A percentile compares a stretch with the other conserved stretches of the same genome.
phyloP scores from a whole-genome alignment of 2,329 filamentous ascomycete genomes.

The Fusarium albosuccineum region DNA sequence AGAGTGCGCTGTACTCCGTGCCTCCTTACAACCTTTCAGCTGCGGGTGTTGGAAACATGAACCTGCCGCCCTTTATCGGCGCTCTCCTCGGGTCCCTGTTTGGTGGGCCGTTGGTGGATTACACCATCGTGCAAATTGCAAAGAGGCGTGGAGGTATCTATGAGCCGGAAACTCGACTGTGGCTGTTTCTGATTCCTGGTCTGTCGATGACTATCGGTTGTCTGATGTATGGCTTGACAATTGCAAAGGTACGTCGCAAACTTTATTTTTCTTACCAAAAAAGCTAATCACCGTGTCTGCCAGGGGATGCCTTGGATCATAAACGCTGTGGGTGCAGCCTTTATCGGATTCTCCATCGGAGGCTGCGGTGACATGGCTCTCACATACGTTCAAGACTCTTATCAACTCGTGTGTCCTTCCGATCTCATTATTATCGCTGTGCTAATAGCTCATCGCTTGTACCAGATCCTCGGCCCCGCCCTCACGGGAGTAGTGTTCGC shows the following conservation, averaged over 20 bases:
- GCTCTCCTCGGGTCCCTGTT: slow-evolving; percentile 21
- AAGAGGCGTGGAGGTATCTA: slow-evolving; percentile 32
- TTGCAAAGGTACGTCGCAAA: slow-evolving; percentile 15
- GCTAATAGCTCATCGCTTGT: too few relatives aligned
- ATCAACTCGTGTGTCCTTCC: slow-evolving; percentile 20
- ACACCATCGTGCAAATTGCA: slow-evolving; percentile 27
- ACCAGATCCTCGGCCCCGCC: slow-evolving; percentile 28
- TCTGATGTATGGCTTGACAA: slow-evolving; percentile 38
- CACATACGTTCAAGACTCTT: slow-evolving; percentile 38
- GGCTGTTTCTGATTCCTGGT: slow-evolving; percentile 32
- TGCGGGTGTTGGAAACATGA: slow-evolving; percentile 37
- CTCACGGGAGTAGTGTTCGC: slow-evolving; percentile 35
- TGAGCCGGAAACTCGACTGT: slow-evolving; percentile 36
- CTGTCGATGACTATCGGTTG: slow-evolving; percentile 30
- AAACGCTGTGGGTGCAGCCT: slow-evolving; percentile 32
- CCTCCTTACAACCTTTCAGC: slow-evolving; percentile 34
- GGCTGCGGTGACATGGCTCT: slow-evolving; percentile 34
- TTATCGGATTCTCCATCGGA: slow-evolving; percentile 37
- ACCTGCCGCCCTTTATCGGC: slow-evolving; percentile 36
- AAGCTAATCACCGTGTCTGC: fast-evolving
- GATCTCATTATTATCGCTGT: fast-evolving
- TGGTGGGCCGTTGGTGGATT: slow-evolving; percentile 29
- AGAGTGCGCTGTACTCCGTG: slow-evolving; percentile 8
- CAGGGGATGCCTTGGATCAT: slow-evolving; percentile 40
- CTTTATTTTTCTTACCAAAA: background rate